Base-by-base conservation (phyloP, 805 yeast species). In the Schizosaccharomyces japonicus region DNA sequence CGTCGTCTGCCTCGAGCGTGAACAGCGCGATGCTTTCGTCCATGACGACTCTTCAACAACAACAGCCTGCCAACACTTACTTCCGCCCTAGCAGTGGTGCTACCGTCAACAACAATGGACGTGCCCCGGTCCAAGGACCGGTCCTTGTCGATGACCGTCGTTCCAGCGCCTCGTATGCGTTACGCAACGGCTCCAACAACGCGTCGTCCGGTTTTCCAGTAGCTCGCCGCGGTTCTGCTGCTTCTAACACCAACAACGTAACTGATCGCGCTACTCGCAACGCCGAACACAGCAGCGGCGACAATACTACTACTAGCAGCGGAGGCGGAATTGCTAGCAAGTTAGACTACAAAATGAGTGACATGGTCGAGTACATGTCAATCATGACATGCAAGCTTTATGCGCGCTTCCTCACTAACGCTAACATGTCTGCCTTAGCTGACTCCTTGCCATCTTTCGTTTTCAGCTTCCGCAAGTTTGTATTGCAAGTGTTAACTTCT, bases 321-420 rank as follows among this genome's bases (percentile, higher is more conserved):
- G 26, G 19, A 15, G 94, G 94, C 39, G 94, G 94, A 51, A 87
- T 82, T 44, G 68, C 77, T 33, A 69, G 77, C 13, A 77, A 73
- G 30, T 67, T 81, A 57, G 95, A 84, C 59, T 85, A 87, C 60
- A 84, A 82, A 53, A 62, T 83, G 48, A 69, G 70, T 36, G 64
- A 69, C 50, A 85, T 85, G 94, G 70, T 92, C 6, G 76, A 77
- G 50, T 90, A 82, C 56, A 66, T 83, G 45, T 69, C 83, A 47
- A 74, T 84, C 68, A 72, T 82, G 60, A 68, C 80, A 11, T 77
- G 69, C 54, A 42, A 29, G 11, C 32, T 42, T n/a, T 42, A 42
- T n/a, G 42, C 42, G 2, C 19, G 42, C 13, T 36, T 36, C 27
- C 42, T 36, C 5, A 36, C 17, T 19, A 36, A 36, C 23, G 78